Evolutionary conservation across 805 yeast species (phyloP).

Genomic region (Wickerhamomyces tratensis): DNA sequence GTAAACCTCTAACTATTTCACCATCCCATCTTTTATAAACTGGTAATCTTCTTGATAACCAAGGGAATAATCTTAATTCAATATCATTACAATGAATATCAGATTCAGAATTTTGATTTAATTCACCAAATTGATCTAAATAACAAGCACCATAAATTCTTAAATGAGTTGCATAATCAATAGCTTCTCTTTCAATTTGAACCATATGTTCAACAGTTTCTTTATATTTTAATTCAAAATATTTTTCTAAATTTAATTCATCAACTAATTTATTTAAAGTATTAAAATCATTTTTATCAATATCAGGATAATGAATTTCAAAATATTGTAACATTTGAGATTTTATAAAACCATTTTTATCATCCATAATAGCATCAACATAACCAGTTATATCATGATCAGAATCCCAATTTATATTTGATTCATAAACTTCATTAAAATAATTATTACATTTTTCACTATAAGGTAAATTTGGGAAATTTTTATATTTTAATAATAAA

Average conservation of each 20-base stretch:
- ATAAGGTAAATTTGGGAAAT: not conserved
- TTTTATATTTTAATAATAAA: too few species aligned
- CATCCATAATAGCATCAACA: slow-evolving; percentile 11
- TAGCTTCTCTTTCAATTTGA: slow-evolving; percentile 13
- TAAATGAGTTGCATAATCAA: slow-evolving; percentile 17
- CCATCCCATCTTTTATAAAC: slow-evolving; percentile 31
- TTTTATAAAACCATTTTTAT: slow-evolving; percentile 9
- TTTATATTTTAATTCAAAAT: slow-evolving; percentile 9
- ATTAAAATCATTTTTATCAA: slow-evolving; percentile 6
- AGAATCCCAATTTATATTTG: slow-evolving; percentile 14
- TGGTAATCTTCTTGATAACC: slow-evolving; percentile 28
- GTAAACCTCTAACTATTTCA: slow-evolving; percentile 4
- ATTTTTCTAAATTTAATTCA: slow-evolving; percentile 6
- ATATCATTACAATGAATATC: slow-evolving; percentile 18
- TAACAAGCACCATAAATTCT: slow-evolving; percentile 20
- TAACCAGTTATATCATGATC: slow-evolving; percentile 12
- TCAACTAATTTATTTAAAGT: slow-evolving; percentile 4
- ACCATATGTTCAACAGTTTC: slow-evolving; percentile 9
- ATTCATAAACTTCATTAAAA: slow-evolving; percentile 17
- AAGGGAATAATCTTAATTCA: slow-evolving; percentile 28
- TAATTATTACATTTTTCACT: slow-evolving; percentile 20
- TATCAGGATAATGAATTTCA: slow-evolving; percentile 1
- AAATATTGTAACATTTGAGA: slow-evolving; percentile 8
- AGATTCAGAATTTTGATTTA: not conserved
- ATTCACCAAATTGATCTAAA: slow-evolving; percentile 10